A percentile compares a stretch with the other conserved stretches of the same genome.
phyloP scores from a whole-genome alignment of 768 basidiomycete genomes.

The Lyophyllum semitale region DNA sequence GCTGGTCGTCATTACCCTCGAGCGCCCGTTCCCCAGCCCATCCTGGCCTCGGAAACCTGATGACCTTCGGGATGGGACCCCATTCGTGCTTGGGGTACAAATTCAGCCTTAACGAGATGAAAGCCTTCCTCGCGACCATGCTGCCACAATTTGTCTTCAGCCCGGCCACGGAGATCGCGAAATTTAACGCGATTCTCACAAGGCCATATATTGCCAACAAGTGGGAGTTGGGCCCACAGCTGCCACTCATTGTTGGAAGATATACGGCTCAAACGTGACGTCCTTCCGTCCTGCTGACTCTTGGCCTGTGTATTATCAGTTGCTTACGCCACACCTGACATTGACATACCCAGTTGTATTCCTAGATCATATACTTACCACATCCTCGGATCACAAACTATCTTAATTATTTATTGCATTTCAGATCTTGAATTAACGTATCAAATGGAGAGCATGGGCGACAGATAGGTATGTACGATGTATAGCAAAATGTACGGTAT shows the following conservation, averaged over 20 bases:
- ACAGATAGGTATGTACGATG: not conserved
- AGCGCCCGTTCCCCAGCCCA: slow-evolving; percentile 34
- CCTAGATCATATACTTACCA: slow-evolving; percentile 1
- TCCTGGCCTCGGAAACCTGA: slow-evolving; percentile 50
- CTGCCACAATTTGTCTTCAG: slow-evolving; percentile 47
- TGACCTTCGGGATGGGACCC: slow-evolving; percentile 57
- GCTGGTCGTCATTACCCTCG: slow-evolving; percentile 47
- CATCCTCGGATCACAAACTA: not conserved
- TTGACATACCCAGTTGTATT: slow-evolving; percentile 10
- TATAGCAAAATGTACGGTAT: not conserved
- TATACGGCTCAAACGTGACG: slow-evolving; percentile 5
- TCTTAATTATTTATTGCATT: not conserved
- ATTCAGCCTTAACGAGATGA: slow-evolving; percentile 51
- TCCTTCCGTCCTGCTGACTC: not conserved
- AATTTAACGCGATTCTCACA: slow-evolving; percentile 51
- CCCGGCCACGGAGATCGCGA: slow-evolving; percentile 43
- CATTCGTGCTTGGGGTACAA: slow-evolving; percentile 52
- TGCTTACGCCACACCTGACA: slow-evolving; percentile 14
- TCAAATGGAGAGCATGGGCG: not conserved
- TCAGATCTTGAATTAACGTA: not conserved
- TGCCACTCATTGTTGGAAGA: slow-evolving; percentile 38
- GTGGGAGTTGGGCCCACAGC: slow-evolving; percentile 37
- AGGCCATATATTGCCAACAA: slow-evolving; percentile 47
- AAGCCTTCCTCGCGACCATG: slow-evolving; percentile 48
- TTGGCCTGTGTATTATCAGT: slow-evolving; percentile 4